phyloP scores from a whole-genome alignment of 1,139 yeast genomes.

The Pichia inconspicua region DNA sequence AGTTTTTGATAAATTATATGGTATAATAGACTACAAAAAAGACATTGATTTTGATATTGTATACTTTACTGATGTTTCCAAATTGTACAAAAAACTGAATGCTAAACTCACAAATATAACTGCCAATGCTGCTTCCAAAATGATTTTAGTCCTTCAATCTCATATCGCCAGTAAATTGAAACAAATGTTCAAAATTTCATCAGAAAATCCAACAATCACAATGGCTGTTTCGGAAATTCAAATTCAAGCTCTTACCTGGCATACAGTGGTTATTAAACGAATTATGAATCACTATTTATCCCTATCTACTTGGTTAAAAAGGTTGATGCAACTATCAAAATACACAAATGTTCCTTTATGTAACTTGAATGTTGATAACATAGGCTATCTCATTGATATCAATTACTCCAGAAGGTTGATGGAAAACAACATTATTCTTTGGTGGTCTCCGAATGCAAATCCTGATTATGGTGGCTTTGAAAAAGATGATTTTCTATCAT shows the following conservation, averaged over 20 bases:
- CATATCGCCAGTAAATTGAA: conserved; percentile 46
- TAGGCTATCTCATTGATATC: conserved; percentile 75
- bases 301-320: conserved; percentile 66
- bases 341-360: conserved; percentile 82
- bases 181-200: conserved; percentile 36
- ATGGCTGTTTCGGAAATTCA: conserved; percentile 49
- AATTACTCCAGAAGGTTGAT: conserved; percentile 74
- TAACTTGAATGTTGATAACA: conserved; percentile 68
- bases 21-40: conserved; percentile 44
- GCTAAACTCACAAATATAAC: conserved; percentile 48
- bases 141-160: conserved; percentile 66
- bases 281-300: conserved; percentile 66
- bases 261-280: conserved; percentile 57
- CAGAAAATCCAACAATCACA: conserved; percentile 59
- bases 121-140: conserved; percentile 62
- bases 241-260: conserved; percentile 86
- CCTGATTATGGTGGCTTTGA: conserved; percentile 89
- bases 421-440: conserved; percentile 61
- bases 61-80: conserved; percentile 44
- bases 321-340: conserved; percentile 56
- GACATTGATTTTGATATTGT: conserved; percentile 44
- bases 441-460: conserved; percentile 85
- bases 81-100: conserved; percentile 48
- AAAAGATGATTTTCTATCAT: conserved; percentile 37
- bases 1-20: conserved; percentile 35